These are phyloP conservation scores for Plasmodium fragile DNA, from an alignment of 169 alveolate genomes.

Conservation along the genomic window DNA sequence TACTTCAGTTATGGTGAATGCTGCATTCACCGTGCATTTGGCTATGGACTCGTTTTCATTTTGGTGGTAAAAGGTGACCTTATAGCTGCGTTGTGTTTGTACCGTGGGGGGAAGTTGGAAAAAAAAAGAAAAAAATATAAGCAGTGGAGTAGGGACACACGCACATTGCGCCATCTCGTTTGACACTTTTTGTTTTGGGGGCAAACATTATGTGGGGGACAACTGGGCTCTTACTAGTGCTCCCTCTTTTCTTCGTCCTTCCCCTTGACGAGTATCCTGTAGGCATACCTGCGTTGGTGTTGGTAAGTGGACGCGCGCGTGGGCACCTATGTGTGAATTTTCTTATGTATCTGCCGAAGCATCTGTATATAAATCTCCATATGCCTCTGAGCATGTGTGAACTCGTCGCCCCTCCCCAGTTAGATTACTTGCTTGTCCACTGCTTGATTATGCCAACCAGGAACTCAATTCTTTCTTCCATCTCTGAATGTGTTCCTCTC, in stretches of 20 bases:
- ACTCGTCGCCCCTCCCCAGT: not conserved
- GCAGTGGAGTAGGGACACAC: not conserved
- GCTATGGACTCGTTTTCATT: slow-evolving; percentile 41
- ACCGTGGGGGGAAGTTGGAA: not conserved
- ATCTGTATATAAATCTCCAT: not conserved
- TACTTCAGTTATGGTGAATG: slow-evolving; percentile 48
- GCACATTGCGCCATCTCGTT: not conserved
- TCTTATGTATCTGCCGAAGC: not conserved
- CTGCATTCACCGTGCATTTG: slow-evolving; percentile 37
- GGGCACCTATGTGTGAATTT: not conserved
- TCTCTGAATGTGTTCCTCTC: not conserved
- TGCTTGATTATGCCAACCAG: slow-evolving; percentile 30
- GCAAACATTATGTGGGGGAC: not conserved
- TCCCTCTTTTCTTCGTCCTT: slow-evolving; percentile 52
- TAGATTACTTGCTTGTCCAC: slow-evolving; percentile 69
- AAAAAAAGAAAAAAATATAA: not conserved
- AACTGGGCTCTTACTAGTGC: slow-evolving; percentile 37
- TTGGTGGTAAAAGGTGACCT: slow-evolving; percentile 57
- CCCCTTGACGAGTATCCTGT: slow-evolving; percentile 56
- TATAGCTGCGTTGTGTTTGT: slow-evolving; percentile 18
- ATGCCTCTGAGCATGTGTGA: not conserved
- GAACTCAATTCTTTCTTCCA: slow-evolving; percentile 63
- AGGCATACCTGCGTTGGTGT: slow-evolving; percentile 38
- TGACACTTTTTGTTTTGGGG: not conserved
- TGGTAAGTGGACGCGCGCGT: not conserved